phyloP scores from a whole-genome alignment of 169 alveolate genomes.

The Eimeria zaria region DNA sequence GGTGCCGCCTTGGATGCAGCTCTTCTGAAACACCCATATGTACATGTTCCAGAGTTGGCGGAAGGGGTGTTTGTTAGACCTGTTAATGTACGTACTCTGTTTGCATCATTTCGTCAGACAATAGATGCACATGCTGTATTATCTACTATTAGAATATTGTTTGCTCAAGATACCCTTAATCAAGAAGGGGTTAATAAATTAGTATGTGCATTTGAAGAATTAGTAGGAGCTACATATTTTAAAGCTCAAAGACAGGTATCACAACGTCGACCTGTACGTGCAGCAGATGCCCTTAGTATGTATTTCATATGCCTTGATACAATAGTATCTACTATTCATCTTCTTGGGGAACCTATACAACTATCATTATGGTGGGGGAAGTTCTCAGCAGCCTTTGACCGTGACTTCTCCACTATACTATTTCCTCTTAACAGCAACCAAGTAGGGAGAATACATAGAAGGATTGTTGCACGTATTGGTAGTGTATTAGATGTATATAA shows the following conservation, averaged over 20 bases:
- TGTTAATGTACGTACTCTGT: background rate
- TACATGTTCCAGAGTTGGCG: background rate
- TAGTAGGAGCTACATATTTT: background rate
- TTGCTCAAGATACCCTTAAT: background rate
- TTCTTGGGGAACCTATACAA: background rate
- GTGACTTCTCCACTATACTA: too few relatives aligned
- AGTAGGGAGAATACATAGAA: too few relatives aligned
- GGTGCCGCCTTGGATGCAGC: background rate
- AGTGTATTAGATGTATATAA: too few relatives aligned
- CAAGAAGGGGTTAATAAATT: background rate
- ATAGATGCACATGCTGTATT: background rate
- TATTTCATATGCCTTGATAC: background rate
- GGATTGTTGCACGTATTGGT: too few relatives aligned
- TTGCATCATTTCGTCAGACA: background rate
- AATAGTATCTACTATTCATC: background rate
- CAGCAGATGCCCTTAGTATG: background rate
- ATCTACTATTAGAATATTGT: background rate
- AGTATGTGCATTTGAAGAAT: background rate
- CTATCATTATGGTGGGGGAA: background rate
- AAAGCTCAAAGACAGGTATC: background rate
- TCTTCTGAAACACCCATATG: background rate
- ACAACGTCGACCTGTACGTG: background rate
- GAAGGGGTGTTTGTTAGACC: background rate
- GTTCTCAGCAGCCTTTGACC: constrained; percentile 22
- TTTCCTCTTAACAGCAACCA: too few relatives aligned